Percentiles rank a stretch among this genome's conserved stretches.
Evolutionary conservation across 768 basidiomycete species (phyloP).

Genomic region (Cyclocybe cylindracea): DNA sequence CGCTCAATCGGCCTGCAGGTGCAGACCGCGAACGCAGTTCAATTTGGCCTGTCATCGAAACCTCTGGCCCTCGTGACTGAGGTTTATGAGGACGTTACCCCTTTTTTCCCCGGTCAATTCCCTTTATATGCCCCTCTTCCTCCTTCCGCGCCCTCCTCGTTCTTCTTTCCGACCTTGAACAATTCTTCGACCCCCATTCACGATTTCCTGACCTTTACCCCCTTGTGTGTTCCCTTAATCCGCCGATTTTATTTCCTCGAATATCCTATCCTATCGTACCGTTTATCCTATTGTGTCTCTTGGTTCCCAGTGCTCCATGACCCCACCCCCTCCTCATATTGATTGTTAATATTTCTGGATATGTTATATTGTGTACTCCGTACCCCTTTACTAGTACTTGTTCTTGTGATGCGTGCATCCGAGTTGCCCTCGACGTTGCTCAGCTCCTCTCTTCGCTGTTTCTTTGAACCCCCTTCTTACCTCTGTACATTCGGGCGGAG

Average conservation of each 20-base stretch:
- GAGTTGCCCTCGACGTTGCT: slow-evolving; percentile 4
- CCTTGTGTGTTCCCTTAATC: not conserved
- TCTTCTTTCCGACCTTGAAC: not conserved
- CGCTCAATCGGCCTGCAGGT: slow-evolving; percentile 4
- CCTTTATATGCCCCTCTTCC: not conserved
- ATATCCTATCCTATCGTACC: not conserved
- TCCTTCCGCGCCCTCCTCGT: not conserved
- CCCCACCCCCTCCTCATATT: slow-evolving; percentile 3
- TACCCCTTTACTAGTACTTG: not conserved
- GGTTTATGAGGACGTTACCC: slow-evolving; percentile 3
- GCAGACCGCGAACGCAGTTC: slow-evolving; percentile 26
- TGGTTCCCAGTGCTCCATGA: not conserved
- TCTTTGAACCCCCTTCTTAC: slow-evolving; percentile 4
- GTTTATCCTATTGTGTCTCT: not conserved
- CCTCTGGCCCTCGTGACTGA: slow-evolving; percentile 24
- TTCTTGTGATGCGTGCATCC: slow-evolving; percentile 1
- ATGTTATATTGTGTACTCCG: slow-evolving; percentile 21
- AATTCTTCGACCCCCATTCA: not conserved
- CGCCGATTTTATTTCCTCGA: not conserved
- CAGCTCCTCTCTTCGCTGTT: not conserved
- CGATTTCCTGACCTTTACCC: not conserved
- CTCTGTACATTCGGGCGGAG: slow-evolving; percentile 23
- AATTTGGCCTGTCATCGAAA: slow-evolving; percentile 34
- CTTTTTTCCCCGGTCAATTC: not conserved
- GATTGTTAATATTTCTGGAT: slow-evolving; percentile 18